Base-by-base conservation (phyloP, 169 alveolate species). In the Babesia ovis region DNA sequence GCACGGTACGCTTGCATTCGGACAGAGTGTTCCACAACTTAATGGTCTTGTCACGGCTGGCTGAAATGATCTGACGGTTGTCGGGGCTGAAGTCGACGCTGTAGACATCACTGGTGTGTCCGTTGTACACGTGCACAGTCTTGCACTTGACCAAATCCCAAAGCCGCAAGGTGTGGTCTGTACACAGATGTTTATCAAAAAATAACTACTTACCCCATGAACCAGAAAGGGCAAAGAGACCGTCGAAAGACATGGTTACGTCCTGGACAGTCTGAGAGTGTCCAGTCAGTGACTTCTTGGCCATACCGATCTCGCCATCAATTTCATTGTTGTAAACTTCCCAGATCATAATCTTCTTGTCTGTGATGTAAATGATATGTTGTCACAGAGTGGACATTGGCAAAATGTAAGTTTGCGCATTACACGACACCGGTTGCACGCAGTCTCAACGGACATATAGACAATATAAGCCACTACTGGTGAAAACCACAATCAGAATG, bases 21-120 rank as follows among this genome's bases (percentile, higher is more conserved):
- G 98, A 99, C 88, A 96, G 92, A 22, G 99, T 96, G 93, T 97
- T 97, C 99, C 99, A 97, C 77, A 96, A 90, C 83, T 92, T 96
- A 75, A 97, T 95, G 75, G 97, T 93, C 77, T 95, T 95, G 92
- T 97, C 99, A 77, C 99, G 95, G 53, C 97, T 92, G 25, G 98
- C 99, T n/a, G 99, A 95, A 54, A 97, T 97, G 77, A 97, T 97
- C 90, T 97, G 98, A 67, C 99, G 93, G 92, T 97, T 97, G 85
- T 97, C 99, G 18, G 98, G 98, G 73, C 98, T 94, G 91, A 97
- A 95, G 18, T 98, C 98, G 61, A 96, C 99, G 68, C 98, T 92
- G 93, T 92, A 90, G 70, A 95, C 98, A 83, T 95, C 98, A 75
- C 92, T 87, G 32, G 96, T 91, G 89, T 95, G 98, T 46, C 98